These are phyloP conservation scores for Lachnellula arida DNA, from an alignment of 2,329 filamentous ascomycete genomes.

Conservation along the genomic window DNA sequence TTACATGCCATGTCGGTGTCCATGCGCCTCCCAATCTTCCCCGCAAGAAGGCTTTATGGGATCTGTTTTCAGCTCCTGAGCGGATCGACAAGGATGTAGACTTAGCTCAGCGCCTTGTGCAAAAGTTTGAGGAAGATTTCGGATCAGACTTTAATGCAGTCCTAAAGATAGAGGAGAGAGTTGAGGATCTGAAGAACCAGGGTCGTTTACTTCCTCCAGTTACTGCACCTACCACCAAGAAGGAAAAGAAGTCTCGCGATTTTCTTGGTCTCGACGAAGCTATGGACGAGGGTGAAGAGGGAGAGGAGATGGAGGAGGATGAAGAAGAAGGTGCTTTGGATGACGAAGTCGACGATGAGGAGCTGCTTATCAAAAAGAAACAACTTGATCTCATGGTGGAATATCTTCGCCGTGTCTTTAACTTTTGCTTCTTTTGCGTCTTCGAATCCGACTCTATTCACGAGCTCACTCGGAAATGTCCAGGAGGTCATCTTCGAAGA, in stretches of 20 bases:
- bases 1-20: constrained; percentile 94
- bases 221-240: constrained; percentile 51
- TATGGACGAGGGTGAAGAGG: constrained; percentile 58
- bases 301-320: constrained; percentile 74
- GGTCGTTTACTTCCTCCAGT: constrained; percentile 69
- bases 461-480: constrained; percentile 91
- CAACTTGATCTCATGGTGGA: constrained; percentile 93
- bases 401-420: constrained; percentile 93
- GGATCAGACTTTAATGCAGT: constrained; percentile 73
- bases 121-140: constrained; percentile 80
- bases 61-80: constrained; percentile 91
- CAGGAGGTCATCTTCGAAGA: constrained; percentile 91
- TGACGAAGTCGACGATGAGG: constrained; percentile 85
- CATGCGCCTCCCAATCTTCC: constrained; percentile 84
- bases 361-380: constrained; percentile 89
- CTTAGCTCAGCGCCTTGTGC: constrained; percentile 74
- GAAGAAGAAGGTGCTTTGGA: constrained; percentile 58
- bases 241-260: constrained; percentile 56
- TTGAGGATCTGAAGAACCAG: constrained; percentile 72
- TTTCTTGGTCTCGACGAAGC: constrained; percentile 53
- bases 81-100: constrained; percentile 86
- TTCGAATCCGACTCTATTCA: constrained; percentile 98
- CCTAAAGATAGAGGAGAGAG: constrained; percentile 77
- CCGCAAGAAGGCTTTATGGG: constrained; percentile 93
- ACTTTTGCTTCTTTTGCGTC: constrained; percentile 99